Percentiles rank a stretch among this genome's conserved stretches.
Conservation (phyloP, 139 green algal species). For the Diplosphaera chodatii region DNA sequence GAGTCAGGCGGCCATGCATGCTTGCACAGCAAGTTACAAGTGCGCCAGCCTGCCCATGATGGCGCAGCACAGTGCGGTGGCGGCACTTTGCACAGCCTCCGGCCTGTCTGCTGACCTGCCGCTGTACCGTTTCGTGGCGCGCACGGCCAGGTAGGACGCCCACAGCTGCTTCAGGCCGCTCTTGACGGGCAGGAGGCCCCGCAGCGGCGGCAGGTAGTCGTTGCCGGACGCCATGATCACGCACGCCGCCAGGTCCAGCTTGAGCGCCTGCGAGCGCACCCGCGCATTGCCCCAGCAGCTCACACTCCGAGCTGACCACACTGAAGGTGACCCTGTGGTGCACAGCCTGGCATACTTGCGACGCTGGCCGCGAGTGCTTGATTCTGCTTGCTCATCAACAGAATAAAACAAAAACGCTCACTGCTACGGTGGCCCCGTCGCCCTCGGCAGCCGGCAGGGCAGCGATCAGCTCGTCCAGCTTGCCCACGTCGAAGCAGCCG, state of each 20-base stretch:
- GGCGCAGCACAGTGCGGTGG: no score
- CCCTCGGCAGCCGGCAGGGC: neutral
- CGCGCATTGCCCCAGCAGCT: no score
- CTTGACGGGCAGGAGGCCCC: neutral
- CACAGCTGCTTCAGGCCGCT: conserved; percentile 4
- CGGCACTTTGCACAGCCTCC: no score
- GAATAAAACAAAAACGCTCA: neutral
- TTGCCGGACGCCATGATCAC: conserved; percentile 62
- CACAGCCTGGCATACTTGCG: no score
- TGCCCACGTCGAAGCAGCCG: conserved; percentile 15
- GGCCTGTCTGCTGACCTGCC: conserved; percentile 1
- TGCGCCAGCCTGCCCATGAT: no score
- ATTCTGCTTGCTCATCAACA: no score
- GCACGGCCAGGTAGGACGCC: neutral
- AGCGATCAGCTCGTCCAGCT: conserved; percentile 5
- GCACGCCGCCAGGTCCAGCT: conserved; percentile 52
- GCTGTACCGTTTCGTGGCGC: neutral
- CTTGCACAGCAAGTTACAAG: no score
- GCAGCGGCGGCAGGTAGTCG: conserved; percentile 67
- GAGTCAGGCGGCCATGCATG: no score
- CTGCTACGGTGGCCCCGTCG: neutral
- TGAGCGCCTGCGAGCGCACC: neutral
- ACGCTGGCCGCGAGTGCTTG: no score
- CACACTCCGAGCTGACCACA: no score
- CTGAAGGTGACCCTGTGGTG: no score